phyloP scores from a whole-genome alignment of 106 monocot genomes.

The Dendrobium nobile region DNA sequence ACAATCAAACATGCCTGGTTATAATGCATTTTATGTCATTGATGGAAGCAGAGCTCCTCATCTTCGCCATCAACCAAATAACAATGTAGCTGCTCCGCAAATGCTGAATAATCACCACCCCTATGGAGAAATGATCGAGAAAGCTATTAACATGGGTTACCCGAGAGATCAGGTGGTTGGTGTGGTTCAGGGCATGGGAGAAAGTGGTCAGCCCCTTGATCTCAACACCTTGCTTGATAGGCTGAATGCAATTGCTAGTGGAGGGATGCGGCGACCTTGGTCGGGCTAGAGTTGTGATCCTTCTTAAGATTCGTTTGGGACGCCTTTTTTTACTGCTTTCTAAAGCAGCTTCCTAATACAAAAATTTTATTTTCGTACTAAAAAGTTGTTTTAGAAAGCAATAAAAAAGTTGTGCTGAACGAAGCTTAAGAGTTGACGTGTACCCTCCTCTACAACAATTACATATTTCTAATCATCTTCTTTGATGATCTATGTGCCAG shows the following conservation, averaged over 20 bases:
- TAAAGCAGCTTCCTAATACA: too few relatives aligned
- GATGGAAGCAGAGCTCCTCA: slow-evolving; percentile 26
- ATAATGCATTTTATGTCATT: slow-evolving; percentile 24
- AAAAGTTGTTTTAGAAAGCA: too few relatives aligned
- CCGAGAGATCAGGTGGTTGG: slow-evolving; percentile 53
- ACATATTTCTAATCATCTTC: background rate
- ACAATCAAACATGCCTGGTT: slow-evolving; percentile 31
- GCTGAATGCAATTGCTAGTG: slow-evolving; percentile 35
- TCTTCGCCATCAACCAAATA: slow-evolving; percentile 9
- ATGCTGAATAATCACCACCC: slow-evolving; percentile 46
- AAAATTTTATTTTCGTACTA: too few relatives aligned
- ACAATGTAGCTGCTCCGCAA: slow-evolving; percentile 2
- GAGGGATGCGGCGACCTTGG: slow-evolving; percentile 40
- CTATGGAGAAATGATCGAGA: slow-evolving; percentile 67
- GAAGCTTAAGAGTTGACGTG: too few relatives aligned
- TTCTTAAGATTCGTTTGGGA: too few relatives aligned
- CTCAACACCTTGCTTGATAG: slow-evolving; percentile 71
- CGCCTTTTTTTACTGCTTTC: too few relatives aligned
- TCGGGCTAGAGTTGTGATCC: slow-evolving; percentile 4
- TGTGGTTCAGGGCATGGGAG: slow-evolving; percentile 50
- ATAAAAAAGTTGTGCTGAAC: too few relatives aligned
- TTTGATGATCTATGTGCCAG: background rate
- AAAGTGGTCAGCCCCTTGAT: slow-evolving; percentile 63
- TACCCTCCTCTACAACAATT: too few relatives aligned
- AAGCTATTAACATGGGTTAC: slow-evolving; percentile 79